Base-by-base conservation (phyloP, 2,329 filamentous ascomycete genomes). In the Juglanconis sp. region DNA sequence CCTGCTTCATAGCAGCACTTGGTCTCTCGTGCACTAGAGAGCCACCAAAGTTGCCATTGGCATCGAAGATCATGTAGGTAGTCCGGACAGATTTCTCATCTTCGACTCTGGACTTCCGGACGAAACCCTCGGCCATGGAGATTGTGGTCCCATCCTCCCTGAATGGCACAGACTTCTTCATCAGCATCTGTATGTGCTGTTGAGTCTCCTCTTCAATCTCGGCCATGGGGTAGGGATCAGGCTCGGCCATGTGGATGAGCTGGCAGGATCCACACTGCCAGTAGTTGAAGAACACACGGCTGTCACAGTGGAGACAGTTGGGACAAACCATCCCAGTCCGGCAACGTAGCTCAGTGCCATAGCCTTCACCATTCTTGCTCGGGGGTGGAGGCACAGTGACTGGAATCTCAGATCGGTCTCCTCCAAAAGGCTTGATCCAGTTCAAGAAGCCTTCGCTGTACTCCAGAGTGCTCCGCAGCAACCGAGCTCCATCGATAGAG, bases 371-470 rank as follows among this genome's bases (percentile, higher is more conserved):
- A 78, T 62, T 7, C 76, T 68, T 48, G 17, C 8, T 9, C 2
- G 46, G 46, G 10, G 46, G 8, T 4, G 17, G 17, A 17, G 46
- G 24, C 8, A 48, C 24, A 11, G 13, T 5, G 13, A 6, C 30
- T 4, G 74, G 74, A 7, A 79, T 67, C 3, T 81, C 71, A 65
- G 24, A 30, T 11, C 3, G 47, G 74, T 36, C 65, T 70, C 75
- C 73, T 0, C 66, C 67, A 68, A 79, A 85, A 0, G 62, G 61
- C 0, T 76, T 81, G 11, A 84, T 77, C 62, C 83, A 78, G 1
- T 79, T 73, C 1, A 92, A 70, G 64, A 90, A 92, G 0, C 72
- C 74, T 0, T 78, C 69, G 49, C 81, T 79, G 65, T 89, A 92
- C 0, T 72, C 63, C 0, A 87, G 71, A 0, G 61, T 49, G 30